phyloP scores from a whole-genome alignment of 1,284 basidiomycete species.

The Anthracocystis panici-leucophaei region DNA sequence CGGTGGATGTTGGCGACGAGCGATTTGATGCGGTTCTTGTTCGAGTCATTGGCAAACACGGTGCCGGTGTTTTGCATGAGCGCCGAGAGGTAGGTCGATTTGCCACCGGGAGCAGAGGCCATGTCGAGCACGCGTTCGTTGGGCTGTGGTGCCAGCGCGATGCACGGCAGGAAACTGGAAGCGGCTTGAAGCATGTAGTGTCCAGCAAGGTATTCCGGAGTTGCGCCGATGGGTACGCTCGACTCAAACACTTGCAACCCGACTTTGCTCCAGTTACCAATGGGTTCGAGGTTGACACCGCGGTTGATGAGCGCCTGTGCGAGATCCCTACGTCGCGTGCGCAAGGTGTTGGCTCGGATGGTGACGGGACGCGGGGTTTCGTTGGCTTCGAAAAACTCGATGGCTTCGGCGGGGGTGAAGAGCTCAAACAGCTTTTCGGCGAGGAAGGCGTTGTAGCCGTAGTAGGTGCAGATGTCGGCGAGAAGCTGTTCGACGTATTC shows the following conservation, averaged over 20 bases:
- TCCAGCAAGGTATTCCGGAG: slow-evolving; percentile 97
- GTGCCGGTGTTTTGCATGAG: slow-evolving; percentile 97
- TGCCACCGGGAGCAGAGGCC: slow-evolving; percentile 98
- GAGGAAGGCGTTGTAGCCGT: slow-evolving; percentile 97
- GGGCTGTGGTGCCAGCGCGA: slow-evolving; percentile 91
- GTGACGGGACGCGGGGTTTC: slow-evolving; percentile 96
- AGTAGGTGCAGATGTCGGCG: slow-evolving; percentile 78
- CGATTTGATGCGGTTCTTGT: slow-evolving; percentile 94
- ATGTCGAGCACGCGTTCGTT: slow-evolving; percentile 96
- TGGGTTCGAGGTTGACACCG: slow-evolving; percentile 90
- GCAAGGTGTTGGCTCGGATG: slow-evolving; percentile 96
- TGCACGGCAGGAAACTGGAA: slow-evolving; percentile 98
- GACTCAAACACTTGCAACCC: slow-evolving; percentile 98
- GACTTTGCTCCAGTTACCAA: slow-evolving; percentile 99
- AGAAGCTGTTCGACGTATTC: slow-evolving; percentile 92
- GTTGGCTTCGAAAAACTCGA: slow-evolving; percentile 98
- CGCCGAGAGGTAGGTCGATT: slow-evolving; percentile 78
- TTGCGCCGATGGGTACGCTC: slow-evolving; percentile 89
- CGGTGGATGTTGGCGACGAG: slow-evolving; percentile 96
- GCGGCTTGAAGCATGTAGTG: slow-evolving; percentile 99
- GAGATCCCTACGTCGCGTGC: slow-evolving; percentile 90
- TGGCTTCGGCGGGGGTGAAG: slow-evolving; percentile 87
- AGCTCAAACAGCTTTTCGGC: slow-evolving; percentile 93
- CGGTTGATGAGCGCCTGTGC: slow-evolving; percentile 95
- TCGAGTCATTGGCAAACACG: slow-evolving; percentile 98